Percentiles rank a stretch among this genome's conserved stretches.
These are phyloP conservation scores for Penicillium sp. DNA, from an alignment of 2,329 filamentous ascomycete genomes.

Conservation along the genomic window DNA sequence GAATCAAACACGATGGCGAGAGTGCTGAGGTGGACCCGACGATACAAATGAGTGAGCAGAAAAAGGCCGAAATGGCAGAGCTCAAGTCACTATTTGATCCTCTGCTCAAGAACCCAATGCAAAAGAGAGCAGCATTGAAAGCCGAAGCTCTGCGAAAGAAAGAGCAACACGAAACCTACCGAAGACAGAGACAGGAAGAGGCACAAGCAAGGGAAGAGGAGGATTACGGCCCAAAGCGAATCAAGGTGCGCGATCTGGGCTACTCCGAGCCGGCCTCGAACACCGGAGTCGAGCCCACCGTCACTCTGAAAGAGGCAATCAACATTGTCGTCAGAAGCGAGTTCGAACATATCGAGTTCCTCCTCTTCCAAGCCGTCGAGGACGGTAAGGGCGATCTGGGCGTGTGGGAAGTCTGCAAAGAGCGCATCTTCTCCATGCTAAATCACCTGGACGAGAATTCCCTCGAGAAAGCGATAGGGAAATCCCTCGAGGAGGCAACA, in stretches of 20 bases:
- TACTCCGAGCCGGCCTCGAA: constrained; percentile 12
- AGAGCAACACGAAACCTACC: background rate
- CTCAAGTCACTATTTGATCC: constrained; percentile 17
- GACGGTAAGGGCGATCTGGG: constrained; percentile 33
- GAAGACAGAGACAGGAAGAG: background rate
- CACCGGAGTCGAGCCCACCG: constrained; percentile 6
- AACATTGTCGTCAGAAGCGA: constrained; percentile 31
- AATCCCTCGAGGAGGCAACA: constrained; percentile 5
- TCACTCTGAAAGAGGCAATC: constrained; percentile 25
- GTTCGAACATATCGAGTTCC: constrained; percentile 30
- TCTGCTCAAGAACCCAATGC: constrained; percentile 8
- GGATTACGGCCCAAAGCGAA: constrained; percentile 1
- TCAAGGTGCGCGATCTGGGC: constrained; percentile 18
- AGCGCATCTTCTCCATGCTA: constrained; percentile 41
- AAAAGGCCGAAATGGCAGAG: constrained; percentile 24
- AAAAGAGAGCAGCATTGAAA: background rate
- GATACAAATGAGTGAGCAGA: constrained; percentile 10
- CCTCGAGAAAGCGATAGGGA: constrained; percentile 7
- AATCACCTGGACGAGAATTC: constrained; percentile 23
- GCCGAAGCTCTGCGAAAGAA: background rate
- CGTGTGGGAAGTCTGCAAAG: constrained; percentile 40
- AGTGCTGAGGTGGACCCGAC: background rate
- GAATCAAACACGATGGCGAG: constrained; percentile 1
- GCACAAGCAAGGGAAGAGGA: background rate
- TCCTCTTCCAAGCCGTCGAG: constrained; percentile 29